These are phyloP conservation scores for Xylaria intraflava DNA, from an alignment of 495 filamentous ascomycete species.

Conservation along the genomic window DNA sequence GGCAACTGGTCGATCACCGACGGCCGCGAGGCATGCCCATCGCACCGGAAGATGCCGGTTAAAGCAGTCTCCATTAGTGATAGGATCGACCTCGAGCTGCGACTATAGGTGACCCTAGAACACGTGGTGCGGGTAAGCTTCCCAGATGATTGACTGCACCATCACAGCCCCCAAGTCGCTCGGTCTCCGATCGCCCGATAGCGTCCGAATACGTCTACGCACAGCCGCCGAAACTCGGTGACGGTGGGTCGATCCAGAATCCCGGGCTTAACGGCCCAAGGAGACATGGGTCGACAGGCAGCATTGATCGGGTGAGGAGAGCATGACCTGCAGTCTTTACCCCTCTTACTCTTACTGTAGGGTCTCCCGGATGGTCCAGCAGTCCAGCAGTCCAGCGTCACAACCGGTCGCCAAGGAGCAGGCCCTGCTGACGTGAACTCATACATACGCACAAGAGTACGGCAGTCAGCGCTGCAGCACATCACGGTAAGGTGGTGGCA, in stretches of 20 bases:
- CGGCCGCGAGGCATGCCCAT: neutral
- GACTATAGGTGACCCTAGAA: neutral
- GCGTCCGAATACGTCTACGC: neutral
- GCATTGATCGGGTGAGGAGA: neutral
- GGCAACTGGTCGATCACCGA: too few relatives aligned
- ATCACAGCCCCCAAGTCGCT: conserved; percentile 3
- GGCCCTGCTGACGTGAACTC: conserved; percentile 3
- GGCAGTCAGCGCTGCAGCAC: neutral
- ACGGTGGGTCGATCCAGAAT: conserved; percentile 2
- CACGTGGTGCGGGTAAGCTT: neutral
- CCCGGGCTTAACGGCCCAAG: neutral
- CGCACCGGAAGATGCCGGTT: neutral
- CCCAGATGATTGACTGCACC: neutral
- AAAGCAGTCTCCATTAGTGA: neutral
- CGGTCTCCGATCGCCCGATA: conserved; percentile 6
- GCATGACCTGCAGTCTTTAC: neutral
- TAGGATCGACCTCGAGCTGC: neutral
- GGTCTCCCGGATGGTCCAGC: neutral
- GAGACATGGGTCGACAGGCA: neutral
- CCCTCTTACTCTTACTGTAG: neutral
- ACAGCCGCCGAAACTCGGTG: conserved; percentile 1
- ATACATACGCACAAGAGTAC: neutral
- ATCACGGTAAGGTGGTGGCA: neutral
- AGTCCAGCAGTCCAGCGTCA: neutral
- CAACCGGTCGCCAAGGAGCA: neutral